Evolutionary conservation across 192 early-diverging fungal genomes (phyloP), one percentile per base, ranked within the genome.

Genomic region (Linnemannia elongata): DNA sequence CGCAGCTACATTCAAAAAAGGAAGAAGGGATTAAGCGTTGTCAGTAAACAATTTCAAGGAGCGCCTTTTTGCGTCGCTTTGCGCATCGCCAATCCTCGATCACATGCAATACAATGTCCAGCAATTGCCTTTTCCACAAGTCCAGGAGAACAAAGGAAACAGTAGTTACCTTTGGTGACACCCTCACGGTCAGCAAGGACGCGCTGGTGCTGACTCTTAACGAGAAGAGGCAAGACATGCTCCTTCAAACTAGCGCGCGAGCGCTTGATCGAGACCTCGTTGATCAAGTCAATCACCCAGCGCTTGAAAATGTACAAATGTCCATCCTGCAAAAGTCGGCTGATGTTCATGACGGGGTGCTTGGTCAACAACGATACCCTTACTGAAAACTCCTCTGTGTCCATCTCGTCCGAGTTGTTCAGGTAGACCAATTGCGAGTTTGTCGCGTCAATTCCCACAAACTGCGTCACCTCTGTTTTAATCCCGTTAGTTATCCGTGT

Each of bases 221-320:
- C 92, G 81, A 99, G 90, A 57, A 96, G 81, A 13, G 96, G 98
- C 57, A 99, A 88, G 41, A 99, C 89, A 79, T 98, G 96, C 73
- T 94, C 90, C 71, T 95, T 93, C 20, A 99, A 88, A 82, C 96
- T 96, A n/a, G 90, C 87, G 42, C 96, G 92, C 22, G 90, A 89
- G 22, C 92, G 91, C 84, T 96, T 91, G 83, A 90, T 88, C 20
- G 85, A 88, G 13, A 90, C 83, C 33, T 77, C 85, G 9, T 76
- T 54, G 18, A 98, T 82, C 74, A 96, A 86, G 87, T 99, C 97
- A 72, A 98, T 86, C 3, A 99, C 94, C 99, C 99, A 99, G 44
- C 92, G 90, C 78, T 97, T 96, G 88, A 98, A 96, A 18, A 99
- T 93, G 79, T 99, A 99, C 33, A 98, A 74, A 80, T 99, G 99